These are phyloP conservation scores for Paramyrothecium sp. DNA, from an alignment of 2,329 filamentous ascomycete species.

Conservation along the genomic window DNA sequence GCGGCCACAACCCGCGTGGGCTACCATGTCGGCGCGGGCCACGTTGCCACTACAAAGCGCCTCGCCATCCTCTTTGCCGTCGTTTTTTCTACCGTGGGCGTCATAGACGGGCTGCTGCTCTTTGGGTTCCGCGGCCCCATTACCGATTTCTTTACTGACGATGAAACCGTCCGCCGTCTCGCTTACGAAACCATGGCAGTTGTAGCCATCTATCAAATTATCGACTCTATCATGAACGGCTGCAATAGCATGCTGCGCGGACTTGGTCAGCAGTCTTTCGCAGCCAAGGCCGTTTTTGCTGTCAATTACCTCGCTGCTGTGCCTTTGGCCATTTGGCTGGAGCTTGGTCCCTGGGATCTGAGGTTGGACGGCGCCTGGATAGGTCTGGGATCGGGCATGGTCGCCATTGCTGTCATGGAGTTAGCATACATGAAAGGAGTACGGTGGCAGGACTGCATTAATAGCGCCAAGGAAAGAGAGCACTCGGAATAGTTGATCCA, in stretches of 20 bases:
- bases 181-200: slow-evolving; percentile 6
- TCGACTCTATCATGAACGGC: slow-evolving; percentile 12
- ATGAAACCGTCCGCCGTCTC: slow-evolving; percentile 2
- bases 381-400: slow-evolving; percentile 19
- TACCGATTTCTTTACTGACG: slow-evolving; percentile 4
- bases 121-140: slow-evolving; percentile 5
- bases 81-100: slow-evolving; percentile 29
- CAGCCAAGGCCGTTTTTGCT: slow-evolving; percentile 23
- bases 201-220: slow-evolving; percentile 8
- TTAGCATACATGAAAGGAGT: slow-evolving; percentile 16
- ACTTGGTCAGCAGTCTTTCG: slow-evolving; percentile 34
- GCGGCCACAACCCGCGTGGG: slow-evolving; percentile 40
- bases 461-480: too few relatives aligned
- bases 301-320: too few relatives aligned
- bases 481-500: too few relatives aligned
- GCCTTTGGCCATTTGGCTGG: slow-evolving; percentile 34
- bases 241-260: slow-evolving; percentile 37
- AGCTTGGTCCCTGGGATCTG: slow-evolving; percentile 27
- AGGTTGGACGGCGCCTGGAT: slow-evolving; percentile 24
- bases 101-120: slow-evolving; percentile 28
- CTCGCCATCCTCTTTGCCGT: slow-evolving; percentile 27
- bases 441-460: too few relatives aligned
- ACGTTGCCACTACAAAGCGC: slow-evolving; percentile 26
- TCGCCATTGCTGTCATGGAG: slow-evolving; percentile 17
- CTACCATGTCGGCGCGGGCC: slow-evolving; percentile 37